Evolutionary conservation across 331 rosid species (phyloP).

Genomic region (Malus hybrid): DNA sequence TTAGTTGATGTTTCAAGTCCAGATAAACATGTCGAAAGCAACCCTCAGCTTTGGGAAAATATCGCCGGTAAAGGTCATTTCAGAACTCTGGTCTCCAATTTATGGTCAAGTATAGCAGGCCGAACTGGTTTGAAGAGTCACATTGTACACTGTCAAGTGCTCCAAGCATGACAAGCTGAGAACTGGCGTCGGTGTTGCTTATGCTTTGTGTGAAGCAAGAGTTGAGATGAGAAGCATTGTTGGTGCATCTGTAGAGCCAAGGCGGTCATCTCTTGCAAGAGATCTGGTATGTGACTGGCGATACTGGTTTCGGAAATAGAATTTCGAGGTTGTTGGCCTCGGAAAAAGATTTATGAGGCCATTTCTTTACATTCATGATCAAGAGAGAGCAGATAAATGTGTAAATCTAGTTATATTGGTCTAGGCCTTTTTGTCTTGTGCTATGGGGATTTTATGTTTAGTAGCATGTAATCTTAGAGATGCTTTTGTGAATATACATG

Average conservation of each 20-base stretch:
- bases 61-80: conserved; percentile 86
- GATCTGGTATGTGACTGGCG: too few relatives aligned
- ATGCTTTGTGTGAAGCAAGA: conserved; percentile 18
- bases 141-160: conserved; percentile 96
- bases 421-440: conserved; percentile 34
- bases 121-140: conserved; percentile 88
- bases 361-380: conserved; percentile 38
- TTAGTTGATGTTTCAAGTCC: conserved; percentile 77
- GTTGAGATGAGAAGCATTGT: conserved; percentile 8
- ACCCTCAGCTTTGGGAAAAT: conserved; percentile 93
- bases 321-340: neutral
- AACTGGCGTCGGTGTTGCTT: neutral
- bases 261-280: conserved; percentile 10
- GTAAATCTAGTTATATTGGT: conserved; percentile 50
- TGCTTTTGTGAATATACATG: conserved; percentile 58
- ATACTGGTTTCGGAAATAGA: conserved; percentile 12
- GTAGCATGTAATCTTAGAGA: conserved; percentile 32
- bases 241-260: neutral
- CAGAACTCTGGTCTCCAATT: conserved; percentile 65
- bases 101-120: conserved; percentile 89
- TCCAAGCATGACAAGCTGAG: conserved; percentile 57
- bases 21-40: conserved; percentile 61
- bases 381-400: conserved; percentile 37
- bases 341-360: conserved; percentile 44
- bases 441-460: conserved; percentile 32